Evolutionary conservation across 148 eudicot genomes (phyloP), one percentile per base, ranked within the genome.

Genomic region (Drosera capensis): DNA sequence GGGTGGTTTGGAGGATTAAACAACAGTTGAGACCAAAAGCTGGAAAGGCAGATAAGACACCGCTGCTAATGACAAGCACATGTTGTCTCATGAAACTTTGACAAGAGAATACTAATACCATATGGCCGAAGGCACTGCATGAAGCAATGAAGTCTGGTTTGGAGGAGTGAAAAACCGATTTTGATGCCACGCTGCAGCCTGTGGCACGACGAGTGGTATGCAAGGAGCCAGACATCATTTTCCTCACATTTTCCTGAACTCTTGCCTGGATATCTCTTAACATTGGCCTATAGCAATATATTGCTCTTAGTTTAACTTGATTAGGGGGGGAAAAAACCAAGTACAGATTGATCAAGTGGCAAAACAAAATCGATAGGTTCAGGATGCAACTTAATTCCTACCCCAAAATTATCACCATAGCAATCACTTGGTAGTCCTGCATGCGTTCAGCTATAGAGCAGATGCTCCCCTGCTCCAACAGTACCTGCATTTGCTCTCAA

Each of bases 381-480:
- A 39, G 4, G 8, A 13, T 13, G 19, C n/a, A 49, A 16, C n/a
- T n/a, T 28, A 28, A 17, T 20, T 20, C 67, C 37, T 70, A 88
- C 97, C 97, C 97, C 64, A 75, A 62, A 51, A 90, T 62, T 39
- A 84, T 58, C 25, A 90, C 62, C 93, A 80, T 90, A 29, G 95
- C 97, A 58, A 85, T 67, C 46, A 81, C 84, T 71, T 84, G 94
- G 65, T 90, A 84, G 48, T 69, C 85, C 51, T 84, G 73, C 84
- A 90, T 68, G 43, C 84, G 78, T 28, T 78, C 84, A 51, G 68
- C 59, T 50, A 90, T 69, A 53, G 64, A 46, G 41, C 59, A 53
- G 39, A 55, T 54, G 43, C 51, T 62, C 48, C 77, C 84, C 57
- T 78, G 75, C 70, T 84, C 84, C 25, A 90, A 59, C 59, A 90